Evolutionary conservation across 495 filamentous ascomycete genomes (phyloP), one percentile per base, ranked within the genome.

Genomic region (Penicillium dipodomyicola): DNA sequence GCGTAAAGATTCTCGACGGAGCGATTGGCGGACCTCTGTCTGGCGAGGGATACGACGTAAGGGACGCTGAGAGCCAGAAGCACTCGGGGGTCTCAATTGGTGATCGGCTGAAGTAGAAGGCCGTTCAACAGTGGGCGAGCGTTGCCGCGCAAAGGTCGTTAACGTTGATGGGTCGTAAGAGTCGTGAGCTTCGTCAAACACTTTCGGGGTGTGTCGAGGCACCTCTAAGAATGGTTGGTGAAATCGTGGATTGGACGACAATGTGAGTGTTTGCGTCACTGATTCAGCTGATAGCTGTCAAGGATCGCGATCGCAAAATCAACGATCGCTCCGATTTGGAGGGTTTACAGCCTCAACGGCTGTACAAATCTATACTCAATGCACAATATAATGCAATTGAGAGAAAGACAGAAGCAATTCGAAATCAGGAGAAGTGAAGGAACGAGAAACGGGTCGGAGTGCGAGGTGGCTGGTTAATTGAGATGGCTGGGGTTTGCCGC

Each of bases 171-270:
- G 73, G 73, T 83, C 80, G 82, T 84, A 52, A 75, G 70, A 55
- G 67, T 85, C 83, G 84, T 86, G 71, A 71, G 73, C 70, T 72
- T 86, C 84, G 83, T 86, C 63, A 82, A 71, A 69, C 40, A 70
- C 62, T 67, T 63, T 61, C 57, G 49, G 60, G 61, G 57, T 62
- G 63, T 67, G 64, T 64, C 63, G 68, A 79, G 72, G 71, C 76
- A 79, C 76, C 52, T 69, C 73, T 72, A 69, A 61, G 41, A 65
- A 58, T 54, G 57, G 58, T 41, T 32, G 56, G 64, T 58, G 19
- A 30, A 53, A 62, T n/a, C 53, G 52, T 29, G 63, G 50, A 62
- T 62, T 54, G 48, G 62, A 65, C 40, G 67, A 72, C 73, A 78
- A 76, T 69, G 67, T 67, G 73, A 42, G 56, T 29, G 49, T 57